A percentile compares a stretch with the other conserved stretches of the same genome.
Evolutionary conservation across 148 eudicot genomes (phyloP).

Genomic region (Camellia japonica): DNA sequence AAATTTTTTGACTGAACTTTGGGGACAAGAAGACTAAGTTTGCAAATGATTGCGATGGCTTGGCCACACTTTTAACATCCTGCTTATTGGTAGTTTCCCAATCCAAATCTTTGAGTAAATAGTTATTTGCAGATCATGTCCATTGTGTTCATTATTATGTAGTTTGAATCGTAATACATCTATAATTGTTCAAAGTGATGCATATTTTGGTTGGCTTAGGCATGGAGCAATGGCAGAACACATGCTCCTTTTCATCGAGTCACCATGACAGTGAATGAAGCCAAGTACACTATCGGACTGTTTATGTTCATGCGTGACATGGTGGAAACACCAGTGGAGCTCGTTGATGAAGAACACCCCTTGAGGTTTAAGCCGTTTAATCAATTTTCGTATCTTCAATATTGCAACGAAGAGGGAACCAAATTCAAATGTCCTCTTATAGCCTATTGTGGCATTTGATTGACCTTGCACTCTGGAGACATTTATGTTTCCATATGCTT

Average conservation of each 20-base stretch:
- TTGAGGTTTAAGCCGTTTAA: constrained; percentile 51
- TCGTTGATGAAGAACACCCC: constrained; percentile 53
- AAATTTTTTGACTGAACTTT: too few relatives aligned
- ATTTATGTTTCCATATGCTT: too few relatives aligned
- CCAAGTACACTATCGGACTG: constrained; percentile 48
- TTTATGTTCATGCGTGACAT: constrained; percentile 38
- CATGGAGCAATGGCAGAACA: constrained; percentile 75
- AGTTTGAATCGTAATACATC: too few relatives aligned
- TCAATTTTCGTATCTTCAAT: constrained; percentile 38
- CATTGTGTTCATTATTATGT: too few relatives aligned
- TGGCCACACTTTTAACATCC: too few relatives aligned
- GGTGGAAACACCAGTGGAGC: constrained; percentile 40
- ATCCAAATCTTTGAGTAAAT: too few relatives aligned
- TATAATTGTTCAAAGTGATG: background rate
- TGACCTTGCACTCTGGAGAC: background rate
- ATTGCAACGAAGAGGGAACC: constrained; percentile 34
- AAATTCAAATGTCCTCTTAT: constrained; percentile 15
- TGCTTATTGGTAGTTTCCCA: too few relatives aligned
- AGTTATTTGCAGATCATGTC: too few relatives aligned
- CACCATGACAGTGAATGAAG: constrained; percentile 38
- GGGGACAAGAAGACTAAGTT: too few relatives aligned
- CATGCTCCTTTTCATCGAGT: constrained; percentile 58
- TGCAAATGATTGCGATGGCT: too few relatives aligned
- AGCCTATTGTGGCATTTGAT: constrained; percentile 27
- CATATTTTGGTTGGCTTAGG: constrained; percentile 27